Conservation (phyloP, 2,329 filamentous ascomycete genomes). For the Phyllosticta capitalensis region DNA sequence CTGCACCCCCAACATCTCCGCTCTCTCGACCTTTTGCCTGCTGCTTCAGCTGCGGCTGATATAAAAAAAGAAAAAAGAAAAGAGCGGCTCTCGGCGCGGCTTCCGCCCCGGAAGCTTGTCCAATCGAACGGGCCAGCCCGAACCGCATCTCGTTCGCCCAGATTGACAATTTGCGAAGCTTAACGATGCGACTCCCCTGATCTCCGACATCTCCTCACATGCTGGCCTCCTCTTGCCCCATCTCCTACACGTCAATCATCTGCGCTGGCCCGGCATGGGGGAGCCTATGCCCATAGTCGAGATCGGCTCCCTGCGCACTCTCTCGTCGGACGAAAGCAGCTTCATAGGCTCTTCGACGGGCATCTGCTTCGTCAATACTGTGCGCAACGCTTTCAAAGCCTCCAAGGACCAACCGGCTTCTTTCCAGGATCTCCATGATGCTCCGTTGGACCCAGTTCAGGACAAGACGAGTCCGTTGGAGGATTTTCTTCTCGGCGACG, state of each 20-base stretch:
- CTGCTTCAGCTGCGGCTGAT: not conserved
- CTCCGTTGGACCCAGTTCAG: constrained; percentile 1
- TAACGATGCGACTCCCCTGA: not conserved
- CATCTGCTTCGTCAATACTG: constrained; percentile 11
- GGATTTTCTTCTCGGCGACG: constrained; percentile 8
- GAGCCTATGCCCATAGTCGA: constrained; percentile 10
- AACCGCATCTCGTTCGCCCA: not conserved
- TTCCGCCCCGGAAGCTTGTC: not conserved
- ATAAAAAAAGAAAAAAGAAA: not conserved
- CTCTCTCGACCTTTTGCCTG: not conserved
- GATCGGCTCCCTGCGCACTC: constrained; percentile 4
- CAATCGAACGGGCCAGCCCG: not conserved
- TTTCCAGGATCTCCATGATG: not conserved
- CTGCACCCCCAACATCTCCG: not conserved
- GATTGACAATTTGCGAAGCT: not conserved
- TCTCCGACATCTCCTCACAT: not conserved
- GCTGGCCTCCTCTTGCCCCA: not conserved
- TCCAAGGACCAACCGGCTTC: constrained; percentile 1
- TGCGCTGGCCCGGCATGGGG: constrained; percentile 1
- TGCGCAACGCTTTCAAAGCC: constrained; percentile 9
- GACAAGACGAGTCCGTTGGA: constrained; percentile 8
- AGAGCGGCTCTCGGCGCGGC: not conserved
- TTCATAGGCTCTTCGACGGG: constrained; percentile 10
- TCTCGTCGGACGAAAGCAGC: constrained; percentile 4
- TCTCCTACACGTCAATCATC: not conserved